Conservation (phyloP, 495 filamentous ascomycete species). For the Delitschia confertaspora region DNA sequence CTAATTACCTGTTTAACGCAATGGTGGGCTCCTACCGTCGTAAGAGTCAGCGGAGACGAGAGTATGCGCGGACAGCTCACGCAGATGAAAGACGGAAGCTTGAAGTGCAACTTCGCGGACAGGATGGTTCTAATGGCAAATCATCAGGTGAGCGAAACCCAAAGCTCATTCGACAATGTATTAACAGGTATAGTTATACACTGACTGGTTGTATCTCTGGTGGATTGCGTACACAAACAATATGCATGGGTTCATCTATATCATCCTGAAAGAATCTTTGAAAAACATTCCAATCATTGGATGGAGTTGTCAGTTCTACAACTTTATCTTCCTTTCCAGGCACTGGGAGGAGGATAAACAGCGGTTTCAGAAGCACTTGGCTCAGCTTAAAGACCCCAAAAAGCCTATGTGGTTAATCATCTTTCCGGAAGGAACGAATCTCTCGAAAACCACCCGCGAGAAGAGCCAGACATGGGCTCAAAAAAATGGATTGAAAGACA, state of each 20-base stretch:
- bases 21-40: constrained; percentile 37
- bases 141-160: constrained; percentile 28
- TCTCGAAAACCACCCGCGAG: constrained; percentile 30
- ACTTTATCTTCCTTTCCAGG: constrained; percentile 37
- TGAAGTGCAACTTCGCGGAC: constrained; percentile 37
- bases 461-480: constrained; percentile 34
- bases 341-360: constrained; percentile 36
- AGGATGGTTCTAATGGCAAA: constrained; percentile 38
- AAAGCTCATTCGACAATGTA: not conserved
- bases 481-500: constrained; percentile 35
- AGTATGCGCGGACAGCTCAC: constrained; percentile 36
- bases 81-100: constrained; percentile 33
- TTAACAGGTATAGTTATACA: constrained; percentile 29
- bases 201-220: constrained; percentile 40
- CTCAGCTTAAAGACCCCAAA: constrained; percentile 31
- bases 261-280: constrained; percentile 38
- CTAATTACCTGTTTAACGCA: constrained; percentile 38
- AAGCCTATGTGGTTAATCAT: constrained; percentile 40
- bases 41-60: constrained; percentile 36
- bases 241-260: constrained; percentile 39
- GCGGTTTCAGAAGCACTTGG: constrained; percentile 31
- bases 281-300: constrained; percentile 37
- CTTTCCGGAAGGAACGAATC: constrained; percentile 39
- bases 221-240: constrained; percentile 39
- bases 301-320: constrained; percentile 37